phyloP scores from a whole-genome alignment of 768 basidiomycete genomes.

The Lepiota brunneoincarnata region DNA sequence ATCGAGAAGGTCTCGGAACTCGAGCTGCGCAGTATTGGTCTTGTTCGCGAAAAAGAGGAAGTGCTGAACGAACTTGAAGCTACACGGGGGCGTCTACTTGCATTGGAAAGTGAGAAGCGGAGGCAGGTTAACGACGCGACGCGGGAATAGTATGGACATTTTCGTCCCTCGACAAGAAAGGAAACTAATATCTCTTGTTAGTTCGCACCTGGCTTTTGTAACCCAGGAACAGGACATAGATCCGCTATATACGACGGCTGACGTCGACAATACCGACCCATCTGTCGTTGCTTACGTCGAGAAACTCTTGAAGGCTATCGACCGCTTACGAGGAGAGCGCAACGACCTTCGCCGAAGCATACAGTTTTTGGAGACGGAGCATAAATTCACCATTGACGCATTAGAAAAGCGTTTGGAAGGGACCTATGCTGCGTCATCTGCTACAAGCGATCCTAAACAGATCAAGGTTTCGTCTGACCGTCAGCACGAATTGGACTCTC shows the following conservation, averaged over 20 bases:
- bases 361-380: constrained; percentile 68
- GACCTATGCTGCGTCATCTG: constrained; percentile 18
- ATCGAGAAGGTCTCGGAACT: constrained; percentile 32
- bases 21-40: constrained; percentile 41
- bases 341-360: constrained; percentile 61
- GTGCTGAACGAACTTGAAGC: constrained; percentile 41
- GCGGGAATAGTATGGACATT: constrained; percentile 10
- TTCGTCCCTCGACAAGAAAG: not conserved
- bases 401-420: constrained; percentile 45
- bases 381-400: constrained; percentile 59
- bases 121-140: constrained; percentile 19
- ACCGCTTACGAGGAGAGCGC: constrained; percentile 66
- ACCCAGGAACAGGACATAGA: not conserved
- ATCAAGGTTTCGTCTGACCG: constrained; percentile 12
- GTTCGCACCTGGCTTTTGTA: not conserved
- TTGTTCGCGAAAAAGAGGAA: constrained; percentile 56
- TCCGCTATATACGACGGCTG: not conserved
- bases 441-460: constrained; percentile 19
- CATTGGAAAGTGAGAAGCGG: constrained; percentile 22
- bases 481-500: constrained; percentile 25
- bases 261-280: not conserved
- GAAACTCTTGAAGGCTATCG: constrained; percentile 57
- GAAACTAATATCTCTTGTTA: not conserved
- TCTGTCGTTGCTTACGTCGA: constrained; percentile 40
- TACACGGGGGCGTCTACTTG: constrained; percentile 29